These are phyloP conservation scores for Arthrinium phaeospermum DNA, from an alignment of 2,329 filamentous ascomycete genomes.

Conservation along the genomic window DNA sequence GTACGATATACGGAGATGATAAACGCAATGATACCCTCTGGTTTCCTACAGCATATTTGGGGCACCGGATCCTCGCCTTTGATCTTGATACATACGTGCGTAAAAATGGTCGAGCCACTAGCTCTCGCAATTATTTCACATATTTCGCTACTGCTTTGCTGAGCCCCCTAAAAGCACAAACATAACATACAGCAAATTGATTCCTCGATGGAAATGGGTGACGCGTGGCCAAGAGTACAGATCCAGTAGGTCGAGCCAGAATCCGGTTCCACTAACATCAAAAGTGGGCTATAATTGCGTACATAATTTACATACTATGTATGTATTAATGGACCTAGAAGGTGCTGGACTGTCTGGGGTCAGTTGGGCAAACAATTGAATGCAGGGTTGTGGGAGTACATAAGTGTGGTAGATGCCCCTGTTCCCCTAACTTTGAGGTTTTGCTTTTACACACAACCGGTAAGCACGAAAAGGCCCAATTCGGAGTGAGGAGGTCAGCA, in stretches of 20 bases:
- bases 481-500: neutral
- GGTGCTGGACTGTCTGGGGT: neutral
- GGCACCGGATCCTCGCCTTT: neutral
- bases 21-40: constrained; percentile 37
- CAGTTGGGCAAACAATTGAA: neutral
- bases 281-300: neutral
- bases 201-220: neutral
- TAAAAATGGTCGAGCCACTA: neutral
- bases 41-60: constrained; percentile 17
- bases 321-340: neutral
- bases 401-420: neutral
- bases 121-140: no score
- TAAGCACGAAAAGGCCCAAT: neutral
- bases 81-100: neutral
- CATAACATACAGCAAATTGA: no score
- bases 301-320: neutral
- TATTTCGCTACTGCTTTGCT: neutral
- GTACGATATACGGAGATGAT: constrained; percentile 27
- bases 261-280: neutral
- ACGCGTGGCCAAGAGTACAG: neutral
- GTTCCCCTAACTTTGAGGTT: neutral
- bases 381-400: neutral
- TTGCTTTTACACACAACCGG: neutral
- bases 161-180: neutral
- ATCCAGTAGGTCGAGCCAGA: neutral